Evolutionary conservation across 257 asterid species (phyloP).

Genomic region (Solanum peruvianum): DNA sequence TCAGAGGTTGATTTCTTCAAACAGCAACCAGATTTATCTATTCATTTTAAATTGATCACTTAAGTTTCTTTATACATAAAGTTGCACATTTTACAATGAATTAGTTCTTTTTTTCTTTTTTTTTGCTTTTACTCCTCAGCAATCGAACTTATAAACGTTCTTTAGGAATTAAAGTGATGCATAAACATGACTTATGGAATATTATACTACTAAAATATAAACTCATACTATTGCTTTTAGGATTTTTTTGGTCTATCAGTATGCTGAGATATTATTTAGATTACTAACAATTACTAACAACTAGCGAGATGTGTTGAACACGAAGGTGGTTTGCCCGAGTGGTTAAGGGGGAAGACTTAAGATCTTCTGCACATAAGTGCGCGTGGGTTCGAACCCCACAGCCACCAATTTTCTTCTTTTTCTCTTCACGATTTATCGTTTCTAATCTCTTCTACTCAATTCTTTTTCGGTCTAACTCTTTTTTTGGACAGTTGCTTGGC

Average conservation of each 20-base stretch:
- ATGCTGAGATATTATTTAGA: fast-evolving
- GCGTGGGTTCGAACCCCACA: conserved; percentile 30
- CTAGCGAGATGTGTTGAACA: fast-evolving
- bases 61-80: background rate
- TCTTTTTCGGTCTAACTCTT: background rate
- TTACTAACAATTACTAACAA: background rate
- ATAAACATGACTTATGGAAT: background rate
- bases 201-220: background rate
- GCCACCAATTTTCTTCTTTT: background rate
- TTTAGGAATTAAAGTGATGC: background rate
- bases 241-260: background rate
- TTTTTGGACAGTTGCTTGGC: background rate
- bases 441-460: background rate
- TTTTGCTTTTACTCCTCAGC: background rate
- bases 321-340: conserved; percentile 38
- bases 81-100: background rate
- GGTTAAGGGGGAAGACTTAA: conserved; percentile 45
- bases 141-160: background rate
- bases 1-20: background rate
- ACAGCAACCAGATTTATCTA: background rate
- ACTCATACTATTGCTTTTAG: background rate
- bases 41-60: background rate
- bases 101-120: background rate
- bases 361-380: conserved; percentile 32
- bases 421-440: background rate